Percentiles rank a stretch among this genome's conserved stretches.
Evolutionary conservation across 169 alveolate genomes (phyloP).

Genomic region (Cryptosporidium sp.): DNA sequence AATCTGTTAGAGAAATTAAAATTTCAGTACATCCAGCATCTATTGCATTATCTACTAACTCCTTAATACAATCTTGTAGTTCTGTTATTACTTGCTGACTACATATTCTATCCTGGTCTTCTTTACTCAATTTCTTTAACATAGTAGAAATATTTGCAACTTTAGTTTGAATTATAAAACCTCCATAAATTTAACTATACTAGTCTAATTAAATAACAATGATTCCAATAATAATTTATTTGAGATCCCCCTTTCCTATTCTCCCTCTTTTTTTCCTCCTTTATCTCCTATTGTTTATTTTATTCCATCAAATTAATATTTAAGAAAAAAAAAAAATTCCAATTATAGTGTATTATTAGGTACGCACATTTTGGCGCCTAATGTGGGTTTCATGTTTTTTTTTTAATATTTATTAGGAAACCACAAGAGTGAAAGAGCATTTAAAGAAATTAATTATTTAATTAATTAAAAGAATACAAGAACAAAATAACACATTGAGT

Average conservation of each 20-base stretch:
- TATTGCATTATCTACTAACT: conserved; percentile 93
- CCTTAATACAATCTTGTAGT: conserved; percentile 86
- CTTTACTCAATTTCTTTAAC: conserved; percentile 43
- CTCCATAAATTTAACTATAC: neutral
- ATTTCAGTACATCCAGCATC: conserved; percentile 93
- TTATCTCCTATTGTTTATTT: neutral
- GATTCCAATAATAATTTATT: neutral
- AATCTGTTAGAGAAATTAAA: conserved; percentile 86
- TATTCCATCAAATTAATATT: no score
- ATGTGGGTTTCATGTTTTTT: conserved; percentile 72
- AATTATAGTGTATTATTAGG: neutral
- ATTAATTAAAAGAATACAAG: no score
- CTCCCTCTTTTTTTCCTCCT: neutral
- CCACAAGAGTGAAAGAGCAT: neutral
- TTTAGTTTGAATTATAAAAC: neutral
- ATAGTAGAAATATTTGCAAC: neutral
- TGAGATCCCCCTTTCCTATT: neutral
- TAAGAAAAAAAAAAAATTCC: neutral
- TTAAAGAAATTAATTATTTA: neutral
- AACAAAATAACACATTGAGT: no score
- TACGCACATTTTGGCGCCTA: conserved; percentile 44
- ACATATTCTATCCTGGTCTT: conserved; percentile 64
- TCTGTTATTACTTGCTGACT: conserved; percentile 80
- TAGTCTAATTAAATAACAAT: neutral
- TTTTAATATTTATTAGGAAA: neutral